Conservation (phyloP, 2,329 filamentous ascomycete genomes). For the Sclerotinia sclerotiorum region DNA sequence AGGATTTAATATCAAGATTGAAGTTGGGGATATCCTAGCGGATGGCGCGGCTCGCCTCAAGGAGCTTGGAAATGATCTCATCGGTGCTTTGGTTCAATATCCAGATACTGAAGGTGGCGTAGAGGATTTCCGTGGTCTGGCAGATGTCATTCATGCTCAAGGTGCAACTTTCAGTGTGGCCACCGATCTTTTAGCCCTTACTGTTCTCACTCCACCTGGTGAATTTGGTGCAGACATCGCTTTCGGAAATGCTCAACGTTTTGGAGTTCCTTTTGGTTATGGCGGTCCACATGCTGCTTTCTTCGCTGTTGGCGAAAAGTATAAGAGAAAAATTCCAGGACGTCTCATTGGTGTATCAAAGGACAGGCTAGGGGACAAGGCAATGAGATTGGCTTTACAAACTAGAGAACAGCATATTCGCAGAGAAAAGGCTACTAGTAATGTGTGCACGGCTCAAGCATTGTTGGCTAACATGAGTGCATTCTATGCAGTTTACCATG, state of each 20-base stretch:
- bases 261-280: conserved; percentile 88
- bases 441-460: conserved; percentile 94
- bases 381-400: conserved; percentile 81
- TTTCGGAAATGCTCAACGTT: conserved; percentile 87
- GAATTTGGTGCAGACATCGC: conserved; percentile 96
- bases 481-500: conserved; percentile 93
- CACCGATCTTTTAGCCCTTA: conserved; percentile 85
- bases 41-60: conserved; percentile 65
- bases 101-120: conserved; percentile 85
- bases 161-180: conserved; percentile 82
- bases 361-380: conserved; percentile 78
- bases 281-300: conserved; percentile 97
- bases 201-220: conserved; percentile 81
- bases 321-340: conserved; percentile 93
- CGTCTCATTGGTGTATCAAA: conserved; percentile 89
- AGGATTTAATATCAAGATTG: conserved; percentile 84
- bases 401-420: conserved; percentile 96
- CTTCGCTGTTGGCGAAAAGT: conserved; percentile 86
- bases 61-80: conserved; percentile 74
- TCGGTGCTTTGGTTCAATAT: conserved; percentile 93
- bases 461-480: conserved; percentile 94
- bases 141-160: conserved; percentile 73
- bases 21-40: conserved; percentile 69
- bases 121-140: conserved; percentile 70
- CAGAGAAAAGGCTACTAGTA: conserved; percentile 94